Conservation (phyloP, 129 eudicot genomes). For the sunflower (Helianthus annuus) region HanXRQr2.0-SUNRISE NC_035441.2:166869723-166870222, state of each 20-base stretch:
- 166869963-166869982: slow-evolving; percentile 32
- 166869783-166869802: slow-evolving; percentile 68
- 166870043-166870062: slow-evolving; percentile 44
- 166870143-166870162: slow-evolving; percentile 25
- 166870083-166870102: slow-evolving; percentile 7
- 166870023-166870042: slow-evolving; percentile 74
- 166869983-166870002: slow-evolving; percentile 23
- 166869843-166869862: slow-evolving; percentile 79
- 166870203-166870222: slow-evolving; percentile 21
- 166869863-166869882: slow-evolving; percentile 82
- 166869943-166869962: slow-evolving; percentile 25
- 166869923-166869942: slow-evolving; percentile 36
- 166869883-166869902: slow-evolving; percentile 62
- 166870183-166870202: slow-evolving; percentile 23
- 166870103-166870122: background rate
- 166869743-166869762: slow-evolving; percentile 11
- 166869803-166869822: slow-evolving; percentile 80
- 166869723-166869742: slow-evolving; percentile 16
- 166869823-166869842: slow-evolving; percentile 76
- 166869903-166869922: slow-evolving; percentile 44
- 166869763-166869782: slow-evolving; percentile 11
- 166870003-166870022: slow-evolving; percentile 54
- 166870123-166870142: background rate
- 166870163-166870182: slow-evolving; percentile 45
- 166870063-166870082: slow-evolving; percentile 45